phyloP scores from a whole-genome alignment of 805 yeast genomes.

The Starmerella roubikii region DNA sequence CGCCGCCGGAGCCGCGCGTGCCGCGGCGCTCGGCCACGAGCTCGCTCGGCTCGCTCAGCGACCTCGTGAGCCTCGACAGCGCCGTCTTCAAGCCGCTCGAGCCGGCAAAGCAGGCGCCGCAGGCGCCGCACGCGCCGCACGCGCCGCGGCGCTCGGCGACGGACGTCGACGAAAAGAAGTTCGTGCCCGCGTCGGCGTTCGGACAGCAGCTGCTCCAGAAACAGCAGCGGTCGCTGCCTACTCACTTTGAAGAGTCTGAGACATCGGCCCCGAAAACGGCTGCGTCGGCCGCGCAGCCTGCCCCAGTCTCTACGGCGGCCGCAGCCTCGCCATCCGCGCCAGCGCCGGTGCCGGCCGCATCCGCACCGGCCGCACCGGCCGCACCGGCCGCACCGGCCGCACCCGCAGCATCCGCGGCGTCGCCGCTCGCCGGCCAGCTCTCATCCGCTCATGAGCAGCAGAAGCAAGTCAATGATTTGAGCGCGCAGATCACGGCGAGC shows the following conservation, averaged over 20 bases:
- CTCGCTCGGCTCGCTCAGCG: slow-evolving; percentile 20
- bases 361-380: slow-evolving; percentile 21
- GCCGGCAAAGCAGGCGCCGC: slow-evolving; percentile 5
- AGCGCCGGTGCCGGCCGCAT: neutral
- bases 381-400: neutral
- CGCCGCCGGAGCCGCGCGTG: slow-evolving; percentile 1
- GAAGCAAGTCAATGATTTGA: neutral
- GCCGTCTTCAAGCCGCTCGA: slow-evolving; percentile 18
- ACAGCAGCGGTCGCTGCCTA: slow-evolving; percentile 34
- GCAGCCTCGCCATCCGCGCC: neutral
- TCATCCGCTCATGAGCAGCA: slow-evolving; percentile 1
- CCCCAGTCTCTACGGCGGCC: too few species aligned
- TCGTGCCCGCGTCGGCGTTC: slow-evolving; percentile 73
- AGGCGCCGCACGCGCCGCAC: too few species aligned
- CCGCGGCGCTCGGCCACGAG: neutral
- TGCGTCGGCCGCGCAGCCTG: neutral
- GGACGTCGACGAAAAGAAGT: slow-evolving; percentile 24
- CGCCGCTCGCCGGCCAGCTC: neutral
- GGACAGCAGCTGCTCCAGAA: slow-evolving; percentile 67
- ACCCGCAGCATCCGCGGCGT: neutral
- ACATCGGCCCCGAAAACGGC: neutral
- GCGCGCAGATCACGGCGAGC: slow-evolving; percentile 6
- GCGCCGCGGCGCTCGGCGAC: slow-evolving; percentile 5
- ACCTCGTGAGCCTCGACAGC: slow-evolving; percentile 22
- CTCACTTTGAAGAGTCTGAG: neutral